Base-by-base conservation (phyloP, 306 rosid genomes). In the Hylodesmum podocarpum region DNA sequence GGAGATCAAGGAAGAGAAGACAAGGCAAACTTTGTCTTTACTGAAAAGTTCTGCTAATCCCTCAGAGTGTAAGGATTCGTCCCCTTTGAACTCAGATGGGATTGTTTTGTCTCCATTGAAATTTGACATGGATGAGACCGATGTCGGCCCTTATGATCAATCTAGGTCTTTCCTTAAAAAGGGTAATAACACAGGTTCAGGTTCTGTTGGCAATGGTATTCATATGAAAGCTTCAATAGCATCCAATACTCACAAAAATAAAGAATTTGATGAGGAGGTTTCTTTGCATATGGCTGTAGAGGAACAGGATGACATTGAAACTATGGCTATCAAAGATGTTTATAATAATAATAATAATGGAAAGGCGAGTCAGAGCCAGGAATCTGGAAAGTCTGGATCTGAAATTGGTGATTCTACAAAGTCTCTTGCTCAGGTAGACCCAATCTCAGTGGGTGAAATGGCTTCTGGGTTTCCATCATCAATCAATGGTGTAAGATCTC, bases 1-100 rank as follows among this genome's bases (percentile, higher is more conserved):
- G 82, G 99, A 96, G 58, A 31, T 75, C 67, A 93, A 91, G 89
- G 98, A 92, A 68, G 97, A 93, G 78, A 96, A 88, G 89, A 78
- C 89, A 22, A 89, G 86, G 69, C 85, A 76, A 49, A 70, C 83
- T 70, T 91, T 82, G 54, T 82, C 94, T 67, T 73, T 79, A 80
- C 87, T 87, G 81, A 96, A 89, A 83, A 88, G 87, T 61, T 51
- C 89, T 29, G 91, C 89, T 62, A 87, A 73, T 82, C 89, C 91
- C 70, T 78, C 73, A 31, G 98, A 87, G 89, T 81, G 77, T 16
- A 90, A 78, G 80, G 93, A 89, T 76, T 64, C 82, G 51, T 49
- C 91, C 49, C 66, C 87, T 71, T 64, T 85, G 87, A 87, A 83
- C 82, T 72, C 90, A 36, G 97, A 91, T 59, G 90, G 82, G 47